phyloP scores from a whole-genome alignment of 164 flowering plant genomes.

The Chimonanthus praecox region DNA sequence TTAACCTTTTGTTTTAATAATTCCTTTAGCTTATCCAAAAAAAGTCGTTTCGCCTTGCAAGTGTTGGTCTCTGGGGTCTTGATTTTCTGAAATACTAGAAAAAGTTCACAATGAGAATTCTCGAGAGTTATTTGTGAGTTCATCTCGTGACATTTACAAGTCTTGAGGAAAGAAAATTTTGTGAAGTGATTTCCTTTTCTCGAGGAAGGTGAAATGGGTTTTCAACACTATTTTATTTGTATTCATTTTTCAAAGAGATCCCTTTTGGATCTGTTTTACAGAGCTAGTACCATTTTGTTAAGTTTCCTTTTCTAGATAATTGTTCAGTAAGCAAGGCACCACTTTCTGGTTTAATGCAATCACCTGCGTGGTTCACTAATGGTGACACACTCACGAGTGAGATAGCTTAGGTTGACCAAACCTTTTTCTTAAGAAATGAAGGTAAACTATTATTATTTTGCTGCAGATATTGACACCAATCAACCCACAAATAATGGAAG shows the following conservation, averaged over 20 bases:
- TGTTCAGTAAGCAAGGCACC: not conserved
- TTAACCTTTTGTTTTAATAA: no score
- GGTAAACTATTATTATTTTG: not conserved
- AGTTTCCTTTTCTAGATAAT: not conserved
- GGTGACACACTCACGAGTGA: not conserved
- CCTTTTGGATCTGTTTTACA: not conserved
- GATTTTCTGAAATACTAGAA: not conserved
- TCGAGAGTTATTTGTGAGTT: not conserved
- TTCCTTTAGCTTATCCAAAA: no score
- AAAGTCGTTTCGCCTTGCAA: no score
- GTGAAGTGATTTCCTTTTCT: not conserved
- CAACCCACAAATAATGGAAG: constrained; percentile 10
- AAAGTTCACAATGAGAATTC: not conserved
- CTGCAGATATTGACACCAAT: constrained; percentile 50
- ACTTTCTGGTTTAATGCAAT: not conserved
- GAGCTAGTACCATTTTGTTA: not conserved
- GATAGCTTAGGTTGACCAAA: not conserved
- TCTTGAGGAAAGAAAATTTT: not conserved
- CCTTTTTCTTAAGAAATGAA: not conserved
- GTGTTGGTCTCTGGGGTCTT: no score
- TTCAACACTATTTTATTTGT: no score
- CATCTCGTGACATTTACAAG: not conserved
- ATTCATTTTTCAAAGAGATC: not conserved
- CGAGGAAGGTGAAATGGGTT: not conserved
- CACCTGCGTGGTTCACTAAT: not conserved